Base-by-base conservation (phyloP, 2,329 filamentous ascomycete species). In the Kalmusia sp. region DNA sequence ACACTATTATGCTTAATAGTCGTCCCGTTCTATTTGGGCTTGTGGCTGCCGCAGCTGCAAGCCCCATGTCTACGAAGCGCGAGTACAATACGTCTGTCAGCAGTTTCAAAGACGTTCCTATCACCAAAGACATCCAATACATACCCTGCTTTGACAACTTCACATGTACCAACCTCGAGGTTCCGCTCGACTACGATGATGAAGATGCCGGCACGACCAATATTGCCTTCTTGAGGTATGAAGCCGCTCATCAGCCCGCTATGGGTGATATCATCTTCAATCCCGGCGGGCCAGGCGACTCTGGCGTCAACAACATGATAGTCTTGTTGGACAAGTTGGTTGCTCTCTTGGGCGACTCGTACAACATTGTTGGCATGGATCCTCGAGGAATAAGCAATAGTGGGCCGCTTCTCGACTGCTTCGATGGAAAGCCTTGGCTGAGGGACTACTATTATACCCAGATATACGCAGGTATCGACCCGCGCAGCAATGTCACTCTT, bases 81-180 rank as follows among this genome's bases (percentile, higher is more conserved):
- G 28, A 44, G 14, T 38, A 38, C 19, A 38, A 38, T 24, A 12
- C 35, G 6, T 14, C 35, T 11, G 34, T 33, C 27, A 34, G 30
- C 15, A 38, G 39, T 9, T 54, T 39, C 33, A 54, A 47, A 15
- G 46, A 55, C 25, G 28, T 55, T n/a, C 48, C 52, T 4, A 4
- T 44, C 19, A 45, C 48, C 4, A 12, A n/a, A 14, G 35, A 48
- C 2, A 30, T 60, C 7, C 25, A 38, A 14, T 62, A 49, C 28
- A 49, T 47, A 19, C 52, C 57, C 8, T 83, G 81, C 64, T 80
- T 76, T 51, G 71, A 72, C 51, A 74, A 70, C 4, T 78, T 78
- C 49, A 72, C 80, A 57, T 83, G 81, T 55, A 79, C 81, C n/a
- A 72, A 77, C 5, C 65, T 84, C 3, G 68, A 77, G 39, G 73